Percentiles rank a stretch among this genome's conserved stretches.
phyloP scores from a whole-genome alignment of 2,329 filamentous ascomycete species.

The Trichoderma atroviride region DNA sequence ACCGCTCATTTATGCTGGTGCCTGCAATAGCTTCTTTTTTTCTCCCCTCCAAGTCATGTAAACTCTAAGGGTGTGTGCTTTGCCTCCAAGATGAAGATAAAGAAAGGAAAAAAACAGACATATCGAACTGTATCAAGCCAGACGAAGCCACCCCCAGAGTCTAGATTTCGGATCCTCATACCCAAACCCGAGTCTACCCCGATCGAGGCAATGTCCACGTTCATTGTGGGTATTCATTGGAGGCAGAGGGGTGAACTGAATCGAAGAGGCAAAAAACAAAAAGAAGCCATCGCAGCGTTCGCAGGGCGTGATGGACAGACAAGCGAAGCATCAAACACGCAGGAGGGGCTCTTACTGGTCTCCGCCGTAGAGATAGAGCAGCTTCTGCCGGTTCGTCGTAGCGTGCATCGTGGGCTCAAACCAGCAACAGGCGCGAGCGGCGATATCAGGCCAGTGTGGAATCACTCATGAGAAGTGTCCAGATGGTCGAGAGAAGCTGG shows the following conservation, averaged over 20 bases:
- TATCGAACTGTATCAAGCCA: not conserved
- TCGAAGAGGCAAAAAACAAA: not conserved
- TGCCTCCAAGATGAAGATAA: not conserved
- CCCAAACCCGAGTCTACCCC: not conserved
- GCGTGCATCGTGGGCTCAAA: not conserved
- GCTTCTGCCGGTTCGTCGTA: conserved; percentile 19
- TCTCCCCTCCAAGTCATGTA: not conserved
- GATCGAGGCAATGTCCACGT: not conserved
- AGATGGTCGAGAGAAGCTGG: not conserved
- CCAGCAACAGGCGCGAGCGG: not conserved
- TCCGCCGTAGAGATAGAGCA: conserved; percentile 46
- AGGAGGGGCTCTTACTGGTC: conserved; percentile 39
- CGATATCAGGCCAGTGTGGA: not conserved
- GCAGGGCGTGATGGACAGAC: not conserved
- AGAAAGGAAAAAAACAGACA: not conserved
- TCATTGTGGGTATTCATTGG: not conserved
- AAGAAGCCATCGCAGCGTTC: not conserved
- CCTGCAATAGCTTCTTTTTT: conserved; percentile 1
- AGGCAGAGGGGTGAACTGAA: not conserved
- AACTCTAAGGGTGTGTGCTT: not conserved
- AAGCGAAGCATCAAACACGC: not conserved
- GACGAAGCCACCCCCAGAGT: conserved; percentile 8
- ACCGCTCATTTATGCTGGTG: not conserved
- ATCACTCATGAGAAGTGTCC: not conserved
- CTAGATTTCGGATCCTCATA: not conserved